Evolutionary conservation across 805 yeast genomes (phyloP).

Genomic region (Lachancea thermotolerans): DNA sequence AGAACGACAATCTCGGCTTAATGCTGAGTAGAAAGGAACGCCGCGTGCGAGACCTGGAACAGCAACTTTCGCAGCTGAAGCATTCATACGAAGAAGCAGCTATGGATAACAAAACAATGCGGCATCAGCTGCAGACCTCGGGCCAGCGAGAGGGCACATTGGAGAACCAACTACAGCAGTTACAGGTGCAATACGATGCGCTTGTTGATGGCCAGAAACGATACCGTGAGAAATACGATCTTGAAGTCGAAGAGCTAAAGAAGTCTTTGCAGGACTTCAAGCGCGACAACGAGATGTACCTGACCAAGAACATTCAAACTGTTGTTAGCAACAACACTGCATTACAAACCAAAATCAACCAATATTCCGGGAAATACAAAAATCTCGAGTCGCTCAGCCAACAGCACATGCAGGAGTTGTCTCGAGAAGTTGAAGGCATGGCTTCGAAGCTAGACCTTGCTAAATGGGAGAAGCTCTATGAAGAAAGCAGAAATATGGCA

Average conservation of each 20-base stretch:
- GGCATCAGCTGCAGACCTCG: conserved; percentile 1
- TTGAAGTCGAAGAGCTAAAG: conserved; percentile 16
- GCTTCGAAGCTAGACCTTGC: conserved; percentile 12
- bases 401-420: conserved; percentile 8
- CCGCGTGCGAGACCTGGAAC: conserved; percentile 59
- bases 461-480: conserved; percentile 18
- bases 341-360: conserved; percentile 4
- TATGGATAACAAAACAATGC: conserved; percentile 3
- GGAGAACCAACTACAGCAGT: conserved; percentile 14
- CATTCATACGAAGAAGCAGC: conserved; percentile 8
- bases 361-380: conserved; percentile 8
- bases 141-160: conserved; percentile 8
- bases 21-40: conserved; percentile 65
- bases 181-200: conserved; percentile 21
- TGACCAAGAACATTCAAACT: conserved; percentile 1
- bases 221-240: conserved; percentile 19
- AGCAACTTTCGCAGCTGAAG: conserved; percentile 21
- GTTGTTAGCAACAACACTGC: conserved; percentile 1
- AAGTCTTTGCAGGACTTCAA: conserved; percentile 1
- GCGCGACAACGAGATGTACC: not conserved
- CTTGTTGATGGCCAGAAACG: conserved; percentile 21
- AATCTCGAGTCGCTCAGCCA: conserved; percentile 9
- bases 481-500: conserved; percentile 14
- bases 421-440: conserved; percentile 9
- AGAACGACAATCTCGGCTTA: conserved; percentile 66